A percentile compares a stretch with the other conserved stretches of the same genome.
These are phyloP conservation scores for Xylaria sp. DNA, from an alignment of 2,329 filamentous ascomycete genomes.

Conservation along the genomic window DNA sequence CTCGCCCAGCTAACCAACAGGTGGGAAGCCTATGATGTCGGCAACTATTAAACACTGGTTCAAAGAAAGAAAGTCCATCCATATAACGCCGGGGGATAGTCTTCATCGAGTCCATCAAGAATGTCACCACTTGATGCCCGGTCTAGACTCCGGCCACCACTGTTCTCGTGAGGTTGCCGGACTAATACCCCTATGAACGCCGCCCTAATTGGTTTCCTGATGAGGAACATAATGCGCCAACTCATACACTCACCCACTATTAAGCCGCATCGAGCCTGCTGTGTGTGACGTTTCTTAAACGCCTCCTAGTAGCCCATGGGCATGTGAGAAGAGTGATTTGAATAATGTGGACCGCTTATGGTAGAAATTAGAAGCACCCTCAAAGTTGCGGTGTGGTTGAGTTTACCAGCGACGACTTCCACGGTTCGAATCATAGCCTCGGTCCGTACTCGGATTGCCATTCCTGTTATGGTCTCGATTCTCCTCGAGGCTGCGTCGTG, in stretches of 20 bases:
- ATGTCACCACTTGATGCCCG: conserved; percentile 19
- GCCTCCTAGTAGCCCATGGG: not conserved
- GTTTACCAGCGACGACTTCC: conserved; percentile 28
- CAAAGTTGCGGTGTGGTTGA: no score
- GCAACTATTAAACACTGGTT: conserved; percentile 16
- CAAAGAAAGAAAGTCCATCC: not conserved
- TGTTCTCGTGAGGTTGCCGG: conserved; percentile 9
- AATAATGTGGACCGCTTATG: no score
- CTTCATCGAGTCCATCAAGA: conserved; percentile 28
- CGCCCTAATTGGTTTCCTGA: conserved; percentile 5
- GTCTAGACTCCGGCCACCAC: conserved; percentile 27
- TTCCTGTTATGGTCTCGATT: conserved; percentile 36
- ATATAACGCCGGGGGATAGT: conserved; percentile 22
- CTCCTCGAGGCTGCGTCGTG: conserved; percentile 56
- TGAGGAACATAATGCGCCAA: conserved; percentile 17
- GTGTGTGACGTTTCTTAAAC: not conserved
- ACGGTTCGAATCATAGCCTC: conserved; percentile 35
- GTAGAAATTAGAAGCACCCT: no score
- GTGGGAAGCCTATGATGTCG: conserved; percentile 12
- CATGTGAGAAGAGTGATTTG: not conserved
- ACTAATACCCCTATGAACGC: conserved; percentile 16
- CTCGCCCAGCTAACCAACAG: not conserved
- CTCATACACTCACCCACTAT: conserved; percentile 13
- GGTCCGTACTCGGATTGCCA: conserved; percentile 35
- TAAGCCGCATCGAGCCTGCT: conserved; percentile 10